Base-by-base conservation (phyloP, 129 eudicot genomes). In the Centella asiatica region DNA sequence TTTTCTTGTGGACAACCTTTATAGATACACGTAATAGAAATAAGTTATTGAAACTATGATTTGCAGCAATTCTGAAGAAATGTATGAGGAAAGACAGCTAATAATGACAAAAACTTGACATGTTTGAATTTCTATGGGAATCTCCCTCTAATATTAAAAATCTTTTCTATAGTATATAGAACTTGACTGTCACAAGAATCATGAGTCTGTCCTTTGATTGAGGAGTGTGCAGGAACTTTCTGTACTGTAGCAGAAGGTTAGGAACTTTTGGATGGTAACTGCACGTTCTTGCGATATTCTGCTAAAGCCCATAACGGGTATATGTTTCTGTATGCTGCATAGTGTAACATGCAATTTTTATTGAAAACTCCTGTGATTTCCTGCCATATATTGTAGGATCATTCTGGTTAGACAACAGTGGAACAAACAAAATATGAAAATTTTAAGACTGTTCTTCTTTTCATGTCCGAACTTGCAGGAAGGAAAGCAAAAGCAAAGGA, bases 291-390 rank as follows among this genome's bases (percentile, higher is more conserved):
- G n/a, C 72, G 56, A 17, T 77, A 81, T 33, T 77, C 77, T 3
- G 75, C 86, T 33, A 81, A 74, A 44, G 83, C 82, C 83, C 82
- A 81, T 56, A 70, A 19, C 11, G 83, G 69, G 60, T 9, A 81
- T 11, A 66, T 65, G 23, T 77, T 57, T 60, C 86, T 69, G 49
- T 81, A 73, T 29, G 74, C 46, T 57, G 80, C 59, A 36, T 73
- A 81, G 58, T 81, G 86, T 29, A 77, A 46, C 72, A 73, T 53
- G 60, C 86, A 81, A 42, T 69, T 81, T 66, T 66, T 70, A 72
- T 26, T 76, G 56, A 77, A 77, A 10, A 57, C 72, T 57, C 86
- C 86, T 1, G 75, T 44, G 15, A 57, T 57, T 70, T 81, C 82
- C 86, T 77, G 83, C 40, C 52, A 26, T 57, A 17, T 15, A 10